These are phyloP conservation scores for Endocladia muricata DNA, from an alignment of 31 red algal genomes.

Conservation along the genomic window DNA sequence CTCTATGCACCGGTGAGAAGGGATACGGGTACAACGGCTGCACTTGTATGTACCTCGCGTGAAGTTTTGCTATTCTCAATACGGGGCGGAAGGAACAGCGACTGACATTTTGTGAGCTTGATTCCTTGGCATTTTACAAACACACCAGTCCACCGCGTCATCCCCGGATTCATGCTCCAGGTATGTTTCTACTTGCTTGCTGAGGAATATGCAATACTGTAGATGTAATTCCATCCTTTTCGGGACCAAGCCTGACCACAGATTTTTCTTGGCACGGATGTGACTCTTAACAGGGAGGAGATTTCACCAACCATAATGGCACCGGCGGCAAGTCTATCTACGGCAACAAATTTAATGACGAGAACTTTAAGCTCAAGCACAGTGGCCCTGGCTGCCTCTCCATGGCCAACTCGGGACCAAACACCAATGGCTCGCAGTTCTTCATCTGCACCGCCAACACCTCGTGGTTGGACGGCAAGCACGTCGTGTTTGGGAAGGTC, in stretches of 20 bases:
- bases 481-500: constrained; percentile 92
- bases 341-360: constrained; percentile 89
- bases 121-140: too few relatives aligned
- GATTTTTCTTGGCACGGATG: neutral
- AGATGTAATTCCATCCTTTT: neutral
- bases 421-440: constrained; percentile 98
- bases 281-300: constrained; percentile 61
- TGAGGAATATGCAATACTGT: constrained; percentile 2
- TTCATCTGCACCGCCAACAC: constrained; percentile 80
- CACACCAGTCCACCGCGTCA: constrained; percentile 78
- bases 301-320: constrained; percentile 81
- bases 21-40: constrained; percentile 78
- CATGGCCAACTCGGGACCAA: constrained; percentile 97
- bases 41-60: constrained; percentile 31
- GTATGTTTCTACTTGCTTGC: too few relatives aligned
- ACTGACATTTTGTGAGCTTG: neutral
- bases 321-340: constrained; percentile 97
- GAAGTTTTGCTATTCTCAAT: neutral
- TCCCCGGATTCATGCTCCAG: constrained; percentile 81
- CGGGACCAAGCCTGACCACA: neutral
- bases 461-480: constrained; percentile 88
- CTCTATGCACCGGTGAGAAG: constrained; percentile 83
- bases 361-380: constrained; percentile 94
- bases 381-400: constrained; percentile 78
- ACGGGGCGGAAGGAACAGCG: too few relatives aligned